Evolutionary conservation across 257 asterid species (phyloP).

Genomic region (Rubia yunnanensis): DNA sequence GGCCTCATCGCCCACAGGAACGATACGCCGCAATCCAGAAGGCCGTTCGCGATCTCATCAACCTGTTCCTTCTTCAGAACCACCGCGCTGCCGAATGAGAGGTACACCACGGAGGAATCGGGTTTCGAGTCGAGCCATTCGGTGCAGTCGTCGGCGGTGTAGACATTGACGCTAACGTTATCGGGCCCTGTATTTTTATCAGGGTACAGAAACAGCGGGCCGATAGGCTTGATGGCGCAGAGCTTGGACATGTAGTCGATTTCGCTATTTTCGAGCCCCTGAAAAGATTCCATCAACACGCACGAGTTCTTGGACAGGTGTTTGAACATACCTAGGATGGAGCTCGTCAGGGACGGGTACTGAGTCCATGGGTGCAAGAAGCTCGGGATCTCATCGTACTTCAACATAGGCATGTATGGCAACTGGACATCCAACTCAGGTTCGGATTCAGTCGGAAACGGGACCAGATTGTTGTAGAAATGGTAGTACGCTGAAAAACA

Average conservation of each 20-base stretch:
- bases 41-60: neutral
- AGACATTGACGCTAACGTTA: neutral
- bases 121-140: neutral
- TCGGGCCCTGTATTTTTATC: neutral
- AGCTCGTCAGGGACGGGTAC: neutral
- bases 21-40: neutral
- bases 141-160: neutral
- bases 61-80: neutral
- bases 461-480: neutral
- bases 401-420: neutral
- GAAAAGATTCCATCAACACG: neutral
- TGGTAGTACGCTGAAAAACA: neutral
- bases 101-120: neutral
- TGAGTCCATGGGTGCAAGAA: neutral
- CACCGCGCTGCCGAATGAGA: neutral
- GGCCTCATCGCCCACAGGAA: neutral
- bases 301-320: neutral
- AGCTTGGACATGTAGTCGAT: neutral
- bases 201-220: neutral
- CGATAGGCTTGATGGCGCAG: neutral
- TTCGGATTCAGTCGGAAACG: neutral
- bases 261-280: neutral
- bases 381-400: neutral
- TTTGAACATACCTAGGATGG: neutral
- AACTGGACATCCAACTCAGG: neutral